phyloP scores from a whole-genome alignment of 2,329 filamentous ascomycete species.

The Apiospora koreana region DNA sequence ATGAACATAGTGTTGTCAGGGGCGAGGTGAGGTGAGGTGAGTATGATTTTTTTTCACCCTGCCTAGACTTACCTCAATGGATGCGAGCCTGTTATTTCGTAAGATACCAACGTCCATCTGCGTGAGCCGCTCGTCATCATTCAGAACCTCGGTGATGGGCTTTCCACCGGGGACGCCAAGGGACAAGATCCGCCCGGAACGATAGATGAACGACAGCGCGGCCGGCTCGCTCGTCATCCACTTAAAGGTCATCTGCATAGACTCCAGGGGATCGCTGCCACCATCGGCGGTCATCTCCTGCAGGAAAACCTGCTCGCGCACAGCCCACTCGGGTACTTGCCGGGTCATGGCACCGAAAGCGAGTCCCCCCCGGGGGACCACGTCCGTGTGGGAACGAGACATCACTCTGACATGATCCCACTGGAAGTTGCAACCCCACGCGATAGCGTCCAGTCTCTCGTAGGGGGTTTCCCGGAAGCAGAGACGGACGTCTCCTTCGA shows the following conservation, averaged over 20 bases:
- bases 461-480: slow-evolving; percentile 22
- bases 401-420: slow-evolving; percentile 23
- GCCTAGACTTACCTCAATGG: slow-evolving; percentile 18
- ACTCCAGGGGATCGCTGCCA: slow-evolving; percentile 11
- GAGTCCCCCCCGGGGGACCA: background rate
- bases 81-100: slow-evolving; percentile 15
- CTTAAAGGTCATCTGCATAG: slow-evolving; percentile 21
- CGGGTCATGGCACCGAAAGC: slow-evolving; percentile 2
- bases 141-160: slow-evolving; percentile 13
- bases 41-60: background rate
- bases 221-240: slow-evolving; percentile 18
- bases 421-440: slow-evolving; percentile 23
- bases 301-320: slow-evolving; percentile 21
- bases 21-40: too few species aligned
- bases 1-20: too few species aligned
- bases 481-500: slow-evolving; percentile 18
- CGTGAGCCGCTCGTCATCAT: slow-evolving; percentile 18
- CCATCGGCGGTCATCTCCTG: slow-evolving; percentile 15
- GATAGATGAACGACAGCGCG: slow-evolving; percentile 20
- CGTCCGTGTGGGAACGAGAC: slow-evolving; percentile 6
- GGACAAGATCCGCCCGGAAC: slow-evolving; percentile 15
- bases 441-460: slow-evolving; percentile 20
- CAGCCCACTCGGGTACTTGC: slow-evolving; percentile 13
- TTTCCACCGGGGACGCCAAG: slow-evolving; percentile 17
- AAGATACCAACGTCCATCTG: slow-evolving; percentile 18